These are phyloP conservation scores for Mediolabrus comicus DNA, from an alignment of 108 stramenopile genomes.

Conservation along the genomic window DNA sequence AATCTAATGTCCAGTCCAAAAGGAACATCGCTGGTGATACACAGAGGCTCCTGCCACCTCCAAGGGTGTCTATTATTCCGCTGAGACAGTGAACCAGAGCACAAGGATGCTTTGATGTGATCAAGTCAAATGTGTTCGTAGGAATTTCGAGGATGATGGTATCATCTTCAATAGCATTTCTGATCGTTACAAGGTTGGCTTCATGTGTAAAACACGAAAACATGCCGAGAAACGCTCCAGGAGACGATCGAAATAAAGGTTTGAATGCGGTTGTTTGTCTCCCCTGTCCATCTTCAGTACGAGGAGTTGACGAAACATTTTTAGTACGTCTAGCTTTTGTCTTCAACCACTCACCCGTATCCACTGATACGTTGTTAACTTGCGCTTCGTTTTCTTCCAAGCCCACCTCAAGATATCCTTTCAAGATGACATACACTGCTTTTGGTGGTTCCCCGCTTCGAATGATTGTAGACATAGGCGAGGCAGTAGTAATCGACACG, in stretches of 20 bases:
- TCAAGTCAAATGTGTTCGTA: too few relatives aligned
- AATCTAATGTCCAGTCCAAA: slow-evolving; percentile 49
- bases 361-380: too few relatives aligned
- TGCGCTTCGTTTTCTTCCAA: slow-evolving; percentile 13
- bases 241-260: slow-evolving; percentile 9
- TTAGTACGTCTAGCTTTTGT: background rate
- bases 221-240: too few relatives aligned
- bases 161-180: too few relatives aligned
- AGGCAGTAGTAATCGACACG: slow-evolving; percentile 1
- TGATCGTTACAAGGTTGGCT: too few relatives aligned
- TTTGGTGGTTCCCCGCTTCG: slow-evolving; percentile 2
- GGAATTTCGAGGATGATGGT: too few relatives aligned
- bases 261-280: background rate
- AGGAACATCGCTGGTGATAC: slow-evolving; percentile 45
- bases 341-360: too few relatives aligned
- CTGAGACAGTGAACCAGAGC: slow-evolving; percentile 35
- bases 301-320: background rate
- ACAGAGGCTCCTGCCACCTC: slow-evolving; percentile 3
- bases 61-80: slow-evolving; percentile 33
- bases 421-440: slow-evolving; percentile 16
- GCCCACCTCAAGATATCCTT: slow-evolving; percentile 19
- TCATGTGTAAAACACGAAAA: too few relatives aligned
- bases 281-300: background rate
- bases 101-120: slow-evolving; percentile 26
- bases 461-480: slow-evolving; percentile 1